Conservation (phyloP, 495 filamentous ascomycete species). For the Pyronema omphalodes region DNA sequence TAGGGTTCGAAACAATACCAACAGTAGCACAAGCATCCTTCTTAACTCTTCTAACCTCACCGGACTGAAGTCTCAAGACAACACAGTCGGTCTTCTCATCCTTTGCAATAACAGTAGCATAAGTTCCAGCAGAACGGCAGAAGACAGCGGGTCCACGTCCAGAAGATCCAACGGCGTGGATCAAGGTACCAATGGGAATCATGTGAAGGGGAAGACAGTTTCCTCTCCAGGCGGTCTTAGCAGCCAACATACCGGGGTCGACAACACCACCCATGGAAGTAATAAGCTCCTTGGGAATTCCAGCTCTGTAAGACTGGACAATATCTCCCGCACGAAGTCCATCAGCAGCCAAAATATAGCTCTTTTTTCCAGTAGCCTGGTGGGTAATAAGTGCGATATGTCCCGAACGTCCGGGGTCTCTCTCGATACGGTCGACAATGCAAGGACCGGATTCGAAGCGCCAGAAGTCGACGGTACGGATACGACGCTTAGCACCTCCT, state of each 20-base stretch:
- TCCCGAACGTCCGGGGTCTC: conserved; percentile 80
- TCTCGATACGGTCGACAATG: conserved; percentile 79
- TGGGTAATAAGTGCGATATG: conserved; percentile 77
- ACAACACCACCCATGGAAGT: conserved; percentile 75
- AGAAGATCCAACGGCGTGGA: conserved; percentile 73
- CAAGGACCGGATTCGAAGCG: conserved; percentile 61
- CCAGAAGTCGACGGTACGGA: conserved; percentile 74
- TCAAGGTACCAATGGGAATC: conserved; percentile 76
- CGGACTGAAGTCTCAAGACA: conserved; percentile 69
- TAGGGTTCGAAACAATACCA: conserved; percentile 79
- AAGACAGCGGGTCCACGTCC: conserved; percentile 60
- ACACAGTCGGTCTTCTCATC: conserved; percentile 58
- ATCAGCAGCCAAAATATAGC: conserved; percentile 82
- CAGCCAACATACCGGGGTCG: conserved; percentile 86
- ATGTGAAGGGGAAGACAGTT: conserved; percentile 91
- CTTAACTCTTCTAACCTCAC: conserved; percentile 71
- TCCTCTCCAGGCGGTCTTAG: conserved; percentile 81
- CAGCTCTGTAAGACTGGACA: conserved; percentile 73
- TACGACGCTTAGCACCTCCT: conserved; percentile 76
- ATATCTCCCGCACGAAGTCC: conserved; percentile 83
- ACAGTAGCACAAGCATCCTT: conserved; percentile 86
- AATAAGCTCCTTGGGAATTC: conserved; percentile 69
- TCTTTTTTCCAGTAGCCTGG: conserved; percentile 46
- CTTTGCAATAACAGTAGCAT: conserved; percentile 69
- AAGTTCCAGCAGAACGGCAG: conserved; percentile 84